These are phyloP conservation scores for Myrmaecium sp. DNA, from an alignment of 2,329 filamentous ascomycete species.

Conservation along the genomic window DNA sequence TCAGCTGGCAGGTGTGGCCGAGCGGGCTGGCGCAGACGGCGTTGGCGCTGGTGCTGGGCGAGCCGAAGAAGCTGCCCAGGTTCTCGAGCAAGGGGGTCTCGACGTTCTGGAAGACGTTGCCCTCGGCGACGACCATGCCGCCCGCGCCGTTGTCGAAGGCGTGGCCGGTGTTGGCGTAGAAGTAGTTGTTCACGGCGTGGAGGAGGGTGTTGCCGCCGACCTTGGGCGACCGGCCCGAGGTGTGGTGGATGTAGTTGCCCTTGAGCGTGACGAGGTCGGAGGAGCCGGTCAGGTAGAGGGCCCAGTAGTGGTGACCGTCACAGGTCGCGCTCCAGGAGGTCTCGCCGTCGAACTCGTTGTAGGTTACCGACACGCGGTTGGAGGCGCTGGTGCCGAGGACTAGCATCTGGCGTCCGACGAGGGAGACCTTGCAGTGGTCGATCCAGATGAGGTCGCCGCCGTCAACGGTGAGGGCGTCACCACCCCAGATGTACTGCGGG, in stretches of 20 bases:
- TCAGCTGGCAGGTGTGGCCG: constrained; percentile 34
- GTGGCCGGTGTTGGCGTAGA: constrained; percentile 36
- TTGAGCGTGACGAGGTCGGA: constrained; percentile 41
- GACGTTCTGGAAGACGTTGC: constrained; percentile 42
- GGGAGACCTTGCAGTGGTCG: constrained; percentile 26
- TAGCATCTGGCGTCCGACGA: constrained; percentile 43
- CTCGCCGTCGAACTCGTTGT: constrained; percentile 40
- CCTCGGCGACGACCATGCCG: constrained; percentile 34
- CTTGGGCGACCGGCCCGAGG: constrained; percentile 40
- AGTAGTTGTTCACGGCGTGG: constrained; percentile 48
- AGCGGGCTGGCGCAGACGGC: constrained; percentile 27
- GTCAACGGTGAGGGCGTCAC: constrained; percentile 17
- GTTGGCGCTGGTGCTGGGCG: constrained; percentile 18
- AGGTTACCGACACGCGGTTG: constrained; percentile 42
- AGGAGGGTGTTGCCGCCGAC: constrained; percentile 38
- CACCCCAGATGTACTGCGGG: constrained; percentile 19
- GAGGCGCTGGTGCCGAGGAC: constrained; percentile 38
- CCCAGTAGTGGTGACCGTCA: constrained; percentile 44
- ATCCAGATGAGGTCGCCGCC: constrained; percentile 12
- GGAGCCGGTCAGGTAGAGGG: constrained; percentile 36
- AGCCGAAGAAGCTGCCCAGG: constrained; percentile 24
- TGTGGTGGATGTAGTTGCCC: constrained; percentile 44
- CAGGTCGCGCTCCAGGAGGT: constrained; percentile 40
- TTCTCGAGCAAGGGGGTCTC: constrained; percentile 24
- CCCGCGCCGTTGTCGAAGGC: constrained; percentile 34